Conservation (phyloP, 1,139 yeast species). For the Pneumocystis oryctolagi region DNA sequence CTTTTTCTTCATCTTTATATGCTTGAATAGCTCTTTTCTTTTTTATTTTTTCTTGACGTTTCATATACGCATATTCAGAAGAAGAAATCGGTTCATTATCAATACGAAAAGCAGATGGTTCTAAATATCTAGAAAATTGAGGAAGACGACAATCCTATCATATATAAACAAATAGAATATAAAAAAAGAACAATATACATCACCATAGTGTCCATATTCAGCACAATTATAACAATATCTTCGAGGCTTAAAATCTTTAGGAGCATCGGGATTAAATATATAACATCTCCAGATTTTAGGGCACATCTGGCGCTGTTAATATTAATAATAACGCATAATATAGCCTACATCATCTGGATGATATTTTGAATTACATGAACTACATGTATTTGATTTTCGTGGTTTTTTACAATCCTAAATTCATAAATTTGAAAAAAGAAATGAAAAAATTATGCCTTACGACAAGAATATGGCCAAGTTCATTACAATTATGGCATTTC, state of each 20-base stretch:
- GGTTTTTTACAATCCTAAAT: constrained; percentile 10
- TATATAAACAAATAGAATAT: background rate
- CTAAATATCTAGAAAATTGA: constrained; percentile 6
- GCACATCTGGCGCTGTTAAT: constrained; percentile 1
- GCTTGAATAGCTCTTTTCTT: background rate
- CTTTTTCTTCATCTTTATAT: constrained; percentile 2
- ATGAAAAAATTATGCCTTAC: background rate
- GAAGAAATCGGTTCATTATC: constrained; percentile 8
- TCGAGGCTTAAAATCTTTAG: constrained; percentile 3
- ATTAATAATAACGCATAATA: background rate
- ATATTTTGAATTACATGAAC: constrained; percentile 6
- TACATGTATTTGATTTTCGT: constrained; percentile 6
- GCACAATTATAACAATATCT: constrained; percentile 12
- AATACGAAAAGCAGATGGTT: constrained; percentile 11
- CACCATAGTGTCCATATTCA: constrained; percentile 10
- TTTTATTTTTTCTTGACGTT: background rate
- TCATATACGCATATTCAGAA: background rate
- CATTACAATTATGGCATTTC: constrained; percentile 10
- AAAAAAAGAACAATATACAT: background rate
- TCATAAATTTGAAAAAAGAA: background rate
- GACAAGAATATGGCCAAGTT: constrained; percentile 7
- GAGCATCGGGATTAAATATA: constrained; percentile 2
- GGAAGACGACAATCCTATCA: constrained; percentile 7
- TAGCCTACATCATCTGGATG: constrained; percentile 5
- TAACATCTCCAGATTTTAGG: constrained; percentile 12